A percentile compares a stretch with the other conserved stretches of the same genome.
Evolutionary conservation across 306 rosid genomes (phyloP).

Genomic region (Sindora glabra): DNA sequence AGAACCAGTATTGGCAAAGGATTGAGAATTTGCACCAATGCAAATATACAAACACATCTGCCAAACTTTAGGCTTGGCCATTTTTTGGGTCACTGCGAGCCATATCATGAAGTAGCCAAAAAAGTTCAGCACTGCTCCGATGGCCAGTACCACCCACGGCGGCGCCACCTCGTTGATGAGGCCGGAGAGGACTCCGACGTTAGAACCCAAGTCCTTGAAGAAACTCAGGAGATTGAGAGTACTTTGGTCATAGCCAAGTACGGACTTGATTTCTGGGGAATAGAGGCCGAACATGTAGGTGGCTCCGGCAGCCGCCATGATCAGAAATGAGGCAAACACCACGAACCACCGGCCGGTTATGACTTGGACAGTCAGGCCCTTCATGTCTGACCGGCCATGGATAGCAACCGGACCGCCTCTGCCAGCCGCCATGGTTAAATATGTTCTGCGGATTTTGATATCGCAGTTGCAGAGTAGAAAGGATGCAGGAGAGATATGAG

Average conservation of each 20-base stretch:
- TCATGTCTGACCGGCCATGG: background rate
- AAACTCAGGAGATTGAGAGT: slow-evolving; percentile 8
- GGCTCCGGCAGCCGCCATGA: slow-evolving; percentile 4
- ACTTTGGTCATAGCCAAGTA: background rate
- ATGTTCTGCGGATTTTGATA: too few relatives aligned
- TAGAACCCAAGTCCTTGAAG: slow-evolving; percentile 4
- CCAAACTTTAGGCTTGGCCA: slow-evolving; percentile 39
- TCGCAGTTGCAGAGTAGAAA: too few relatives aligned
- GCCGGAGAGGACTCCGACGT: slow-evolving; percentile 1
- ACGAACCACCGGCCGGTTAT: slow-evolving; percentile 5
- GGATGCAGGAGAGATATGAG: too few relatives aligned
- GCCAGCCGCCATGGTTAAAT: slow-evolving; percentile 17
- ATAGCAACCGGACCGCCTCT: slow-evolving; percentile 2
- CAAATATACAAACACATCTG: slow-evolving; percentile 45
- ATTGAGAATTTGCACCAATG: slow-evolving; percentile 45
- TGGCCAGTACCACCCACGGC: slow-evolving; percentile 38
- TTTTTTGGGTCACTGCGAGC: slow-evolving; percentile 33
- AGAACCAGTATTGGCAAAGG: slow-evolving; percentile 51
- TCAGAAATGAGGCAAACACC: slow-evolving; percentile 7
- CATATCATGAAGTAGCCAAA: slow-evolving; percentile 57
- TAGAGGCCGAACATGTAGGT: slow-evolving; percentile 9
- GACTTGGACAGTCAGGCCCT: background rate
- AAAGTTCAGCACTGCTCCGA: slow-evolving; percentile 41
- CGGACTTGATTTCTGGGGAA: background rate
- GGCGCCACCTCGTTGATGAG: slow-evolving; percentile 6